Base-by-base conservation (phyloP, 2,329 filamentous ascomycete species). In the Davidsoniella neocaledoniae region DNA sequence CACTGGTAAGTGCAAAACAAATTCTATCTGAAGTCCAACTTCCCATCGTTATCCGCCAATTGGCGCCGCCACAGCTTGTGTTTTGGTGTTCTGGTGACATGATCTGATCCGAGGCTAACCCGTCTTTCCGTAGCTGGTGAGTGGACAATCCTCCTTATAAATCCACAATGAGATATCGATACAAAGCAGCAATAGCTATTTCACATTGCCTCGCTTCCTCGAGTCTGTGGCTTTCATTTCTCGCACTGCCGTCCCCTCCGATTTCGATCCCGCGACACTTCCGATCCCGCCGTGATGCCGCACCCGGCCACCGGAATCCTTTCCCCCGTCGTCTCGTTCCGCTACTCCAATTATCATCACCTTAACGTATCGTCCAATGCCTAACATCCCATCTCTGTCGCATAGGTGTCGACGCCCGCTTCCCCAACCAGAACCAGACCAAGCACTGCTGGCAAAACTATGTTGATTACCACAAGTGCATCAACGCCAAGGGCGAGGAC, bases 371-470 rank as follows among this genome's bases (percentile, higher is more conserved):
- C 41, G 19, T 43, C 41, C 41, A 21, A 21, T 43, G 14, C n/a
- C 47, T 49, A 49, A 49, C 26, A 46, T 46, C 33, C 43, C 33
- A 36, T 29, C 43, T 50, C 47, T 40, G 29, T 25, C 17, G 10
- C 43, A 45, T 46, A 95, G 91, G 91, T 76, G 94, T 93, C 74
- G 91, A 98, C 68, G 91, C 91, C 70, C 90, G 91, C 68, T 98
- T 96, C 75, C 91, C 91, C 64, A 94, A 98, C 77, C 74, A 80
- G 76, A 98, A 98, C 76, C 86, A 91, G 74, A 83, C 88, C 72
- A 95, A 95, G 83, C 88, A 98, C 80, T 98, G 91, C 86, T 98
- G 91, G 91, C 93, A 98, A 70, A 98, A 98, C 79, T 98, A 98
- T 73, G 91, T 98, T 74, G 91, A 98, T 71, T 96, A 98, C 78